Conservation (phyloP, 2,329 filamentous ascomycete species). For the Sclerotinia borealis region DNA sequence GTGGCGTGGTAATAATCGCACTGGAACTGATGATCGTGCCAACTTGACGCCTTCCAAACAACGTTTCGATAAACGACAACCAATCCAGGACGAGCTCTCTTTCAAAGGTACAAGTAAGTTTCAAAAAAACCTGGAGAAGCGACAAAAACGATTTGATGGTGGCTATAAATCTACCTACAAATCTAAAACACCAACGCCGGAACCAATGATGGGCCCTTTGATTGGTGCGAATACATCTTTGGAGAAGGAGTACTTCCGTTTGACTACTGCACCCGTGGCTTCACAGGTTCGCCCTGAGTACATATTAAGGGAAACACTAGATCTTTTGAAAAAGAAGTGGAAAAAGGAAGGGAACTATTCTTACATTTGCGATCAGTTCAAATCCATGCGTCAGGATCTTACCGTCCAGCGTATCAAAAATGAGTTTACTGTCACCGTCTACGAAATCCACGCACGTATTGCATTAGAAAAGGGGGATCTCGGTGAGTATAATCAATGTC, state of each 20-base stretch:
- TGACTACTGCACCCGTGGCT: conserved; percentile 84
- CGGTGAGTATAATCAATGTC: conserved; percentile 99
- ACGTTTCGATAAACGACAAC: conserved; percentile 40
- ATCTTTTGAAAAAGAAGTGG: conserved; percentile 92
- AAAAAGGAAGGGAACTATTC: conserved; percentile 86
- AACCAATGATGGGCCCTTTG: conserved; percentile 61
- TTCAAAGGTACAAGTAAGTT: conserved; percentile 73
- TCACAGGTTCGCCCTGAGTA: conserved; percentile 80
- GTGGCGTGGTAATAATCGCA: conserved; percentile 61
- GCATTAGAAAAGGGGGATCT: conserved; percentile 97
- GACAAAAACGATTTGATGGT: conserved; percentile 77
- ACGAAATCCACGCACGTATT: conserved; percentile 96
- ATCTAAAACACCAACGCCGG: conserved; percentile 48
- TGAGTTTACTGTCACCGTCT: conserved; percentile 92
- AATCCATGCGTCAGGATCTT: conserved; percentile 94
- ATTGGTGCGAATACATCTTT: conserved; percentile 77
- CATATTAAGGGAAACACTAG: conserved; percentile 76
- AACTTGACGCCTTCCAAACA: conserved; percentile 36
- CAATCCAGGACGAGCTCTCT: conserved; percentile 40
- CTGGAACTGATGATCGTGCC: conserved; percentile 67
- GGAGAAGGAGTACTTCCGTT: conserved; percentile 90
- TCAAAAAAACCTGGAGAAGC: conserved; percentile 78
- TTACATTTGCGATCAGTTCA: conserved; percentile 99
- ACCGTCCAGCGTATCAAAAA: conserved; percentile 97
- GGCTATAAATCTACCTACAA: conserved; percentile 51